Evolutionary conservation across 2,329 filamentous ascomycete genomes (phyloP), one percentile per base, ranked within the genome.

Genomic region (Phialophora verrucosa): DNA sequence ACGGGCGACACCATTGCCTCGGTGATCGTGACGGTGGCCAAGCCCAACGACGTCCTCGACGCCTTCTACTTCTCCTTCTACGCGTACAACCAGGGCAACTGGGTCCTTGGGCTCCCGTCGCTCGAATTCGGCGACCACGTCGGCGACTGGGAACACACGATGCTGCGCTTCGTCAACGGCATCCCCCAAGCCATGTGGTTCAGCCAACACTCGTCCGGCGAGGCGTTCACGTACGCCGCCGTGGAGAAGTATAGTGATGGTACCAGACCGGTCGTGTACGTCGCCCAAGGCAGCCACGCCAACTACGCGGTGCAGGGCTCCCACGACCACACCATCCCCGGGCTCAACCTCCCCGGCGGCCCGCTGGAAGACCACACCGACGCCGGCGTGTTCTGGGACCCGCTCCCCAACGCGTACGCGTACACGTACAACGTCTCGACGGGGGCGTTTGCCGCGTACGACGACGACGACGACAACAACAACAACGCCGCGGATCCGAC

Each of bases 21-120:
- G 44, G 80, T 81, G 0, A 81, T 90, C 35, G 83, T 91, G 23
- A 81, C 88, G 4, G 84, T 83, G 63, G 82, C 88, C 69, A 86
- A 87, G 66, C 84, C 82, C 0, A 77, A 81, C 59, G 79, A 80
- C 27, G 79, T 78, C 3, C 76, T 88, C 2, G 85, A 89, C 76
- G 86, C 82, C 0, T 89, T 88, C 72, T 89, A 88, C 75, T 85
- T 88, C 74, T 88, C 87, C 72, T 88, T 88, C 71, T 87, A 86
- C 72, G 82, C 84, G 76, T 83, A 73, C 60, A 76, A 75, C 65
- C 67, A 72, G 63, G 72, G 72, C 31, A 84, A 85, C 32, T 79
- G 75, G 1, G 82, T 86, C 0, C 44, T 71, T 3, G 62, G 59
- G 20, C 12, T 55, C 2, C 59, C 63, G 5, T 79, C 78, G 1